Base-by-base conservation (phyloP, 2,329 filamentous ascomycete species). In the Zymoseptoria tritici region DNA sequence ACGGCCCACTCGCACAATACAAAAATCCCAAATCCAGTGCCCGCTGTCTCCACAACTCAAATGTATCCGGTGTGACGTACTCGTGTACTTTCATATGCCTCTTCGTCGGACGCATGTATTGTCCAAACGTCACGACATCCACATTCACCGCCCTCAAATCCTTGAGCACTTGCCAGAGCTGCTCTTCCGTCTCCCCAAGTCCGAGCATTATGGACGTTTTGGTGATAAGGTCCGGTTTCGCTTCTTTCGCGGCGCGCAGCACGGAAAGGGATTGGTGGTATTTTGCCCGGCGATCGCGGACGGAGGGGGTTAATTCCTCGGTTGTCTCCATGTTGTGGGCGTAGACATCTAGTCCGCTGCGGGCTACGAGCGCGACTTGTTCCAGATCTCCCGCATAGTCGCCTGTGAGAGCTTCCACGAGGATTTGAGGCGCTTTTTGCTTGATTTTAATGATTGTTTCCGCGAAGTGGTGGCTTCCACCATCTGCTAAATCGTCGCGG, bases 51-150 rank as follows among this genome's bases (percentile, higher is more conserved):
- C 94, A 99, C 70, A 89, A 79, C 72, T 97, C 93, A 72, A 99
- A 99, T 63, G 87, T 86, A 62, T 89, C 90, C 0, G 94, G 94
- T 0, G 91, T 93, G 53, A 99, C 84, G 74, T 99, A 99, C 74
- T 93, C 91, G 71, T 96, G 89, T 31, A 99, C 94, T 75, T 96
- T 88, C 85, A 99, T 93, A 75, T 99, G 94, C 52, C 93, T 85
- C 81, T 97, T 99, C 4, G 94, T 99, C 1, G 94, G 94, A 9
- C 93, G 90, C 94, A 99, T 99, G 80, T 99, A 99, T 79, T 99
- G 94, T n/a, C 94, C 94, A 68, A 99, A 99, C 0, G 94, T 99
- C 60, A 99, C 91, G 11, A 99, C 91, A 68, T 99, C 94, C 52
- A 97, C 92, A 61, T 89, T 80, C 60, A 85, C 83, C 65, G 86